Evolutionary conservation across 495 filamentous ascomycete species (phyloP), one percentile per base, ranked within the genome.

Genomic region (Aspergillus heteromorphus): DNA sequence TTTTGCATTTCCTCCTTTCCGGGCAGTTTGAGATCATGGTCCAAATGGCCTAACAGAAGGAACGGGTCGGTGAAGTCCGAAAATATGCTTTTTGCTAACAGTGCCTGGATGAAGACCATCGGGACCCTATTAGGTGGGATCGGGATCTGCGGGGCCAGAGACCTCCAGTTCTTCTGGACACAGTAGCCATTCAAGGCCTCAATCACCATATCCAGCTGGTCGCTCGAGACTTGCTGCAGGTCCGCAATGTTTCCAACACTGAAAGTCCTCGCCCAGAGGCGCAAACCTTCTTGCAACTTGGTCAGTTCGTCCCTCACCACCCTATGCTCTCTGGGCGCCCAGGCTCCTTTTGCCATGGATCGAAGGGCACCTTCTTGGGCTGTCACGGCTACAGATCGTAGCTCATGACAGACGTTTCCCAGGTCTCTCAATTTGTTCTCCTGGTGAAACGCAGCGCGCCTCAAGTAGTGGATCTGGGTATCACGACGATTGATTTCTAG

Each of bases 1-100:
- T 0, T n/a, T 6, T 14, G 2, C 25, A 56, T 45, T 13, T 45
- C 4, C 18, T 11, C 14, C 13, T 11, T 16, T 1, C 18, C 14
- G 0, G 36, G 48, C 7, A 45, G 1, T 0, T 20, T 10, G 1
- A 1, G 1, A 2, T 43, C n/a, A 2, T n/a, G 17, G 1, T 36
- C 5, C 2, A 17, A 7, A 7, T 1, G 11, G 4, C 4, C 8
- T 18, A 56, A 53, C 0, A 25, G 38, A 16, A 60, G 56, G 49
- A 60, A 60, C 4, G 57, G 53, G 29, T 60, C 43, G 2, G 16
- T 20, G 20, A 60, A 56, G 18, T 2, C 40, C 43, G 16, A 53
- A 45, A 0, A 60, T 23, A 34, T 55, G n/a, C 40, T 53, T 56
- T 53, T 56, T 0, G 57, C 43, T 4, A 60, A 34, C 38, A 53